A percentile compares a stretch with the other conserved stretches of the same genome.
Evolutionary conservation across 495 filamentous ascomycete species (phyloP).

Genomic region (Acidiella bohemica): DNA sequence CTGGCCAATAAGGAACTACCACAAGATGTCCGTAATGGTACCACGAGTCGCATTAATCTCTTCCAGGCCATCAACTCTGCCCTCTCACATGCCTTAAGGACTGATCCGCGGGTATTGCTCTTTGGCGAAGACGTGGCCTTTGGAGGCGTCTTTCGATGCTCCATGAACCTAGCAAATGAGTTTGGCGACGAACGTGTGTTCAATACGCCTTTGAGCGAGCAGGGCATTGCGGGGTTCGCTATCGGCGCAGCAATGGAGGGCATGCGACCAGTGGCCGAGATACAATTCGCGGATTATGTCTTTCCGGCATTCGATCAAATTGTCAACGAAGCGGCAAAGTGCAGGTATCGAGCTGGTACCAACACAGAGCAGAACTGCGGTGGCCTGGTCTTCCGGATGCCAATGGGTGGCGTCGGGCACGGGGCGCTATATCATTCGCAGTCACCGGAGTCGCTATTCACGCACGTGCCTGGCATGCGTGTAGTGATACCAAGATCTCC

Average conservation of each 20-base stretch:
- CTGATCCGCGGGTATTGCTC: conserved; percentile 72
- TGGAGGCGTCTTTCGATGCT: conserved; percentile 92
- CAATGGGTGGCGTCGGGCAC: conserved; percentile 88
- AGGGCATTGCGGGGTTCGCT: conserved; percentile 89
- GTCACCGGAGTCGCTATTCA: conserved; percentile 83
- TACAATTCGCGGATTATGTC: conserved; percentile 97
- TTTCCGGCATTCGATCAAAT: conserved; percentile 96
- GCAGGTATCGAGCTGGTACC: conserved; percentile 68
- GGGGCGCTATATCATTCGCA: conserved; percentile 92
- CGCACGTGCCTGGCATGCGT: conserved; percentile 76
- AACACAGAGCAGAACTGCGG: conserved; percentile 36
- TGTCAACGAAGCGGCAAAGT: conserved; percentile 93
- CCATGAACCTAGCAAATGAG: conserved; percentile 71
- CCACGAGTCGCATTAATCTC: conserved; percentile 69
- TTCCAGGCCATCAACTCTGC: conserved; percentile 90
- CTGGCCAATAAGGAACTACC: conserved; percentile 47
- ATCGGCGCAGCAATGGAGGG: conserved; percentile 83
- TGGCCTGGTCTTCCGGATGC: conserved; percentile 82
- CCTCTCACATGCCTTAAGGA: conserved; percentile 62
- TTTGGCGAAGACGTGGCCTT: conserved; percentile 98
- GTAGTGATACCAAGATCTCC: conserved; percentile 87
- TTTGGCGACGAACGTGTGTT: conserved; percentile 87
- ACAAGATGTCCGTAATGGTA: conserved; percentile 47
- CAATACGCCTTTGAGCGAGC: conserved; percentile 89
- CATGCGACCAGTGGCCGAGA: conserved; percentile 87